Evolutionary conservation across 1,284 basidiomycete species (phyloP).

Genomic region (Xerocomus minutiporus): DNA sequence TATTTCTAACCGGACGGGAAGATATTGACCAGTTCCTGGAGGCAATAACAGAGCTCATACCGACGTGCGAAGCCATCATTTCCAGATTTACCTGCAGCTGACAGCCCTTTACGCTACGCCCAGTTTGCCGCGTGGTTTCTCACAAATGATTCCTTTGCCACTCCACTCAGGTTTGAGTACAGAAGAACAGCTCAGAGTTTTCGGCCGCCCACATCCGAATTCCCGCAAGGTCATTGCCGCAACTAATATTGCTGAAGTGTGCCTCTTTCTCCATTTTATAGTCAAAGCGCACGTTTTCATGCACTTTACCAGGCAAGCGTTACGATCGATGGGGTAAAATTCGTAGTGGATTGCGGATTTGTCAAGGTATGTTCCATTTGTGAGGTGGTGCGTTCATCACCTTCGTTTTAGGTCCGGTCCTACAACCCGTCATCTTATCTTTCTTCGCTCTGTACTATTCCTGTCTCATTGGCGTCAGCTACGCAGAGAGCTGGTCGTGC

Average conservation of each 20-base stretch:
- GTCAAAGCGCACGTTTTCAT: background rate
- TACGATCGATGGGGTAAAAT: conserved; percentile 93
- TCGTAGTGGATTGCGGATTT: conserved; percentile 93
- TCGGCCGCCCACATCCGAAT: conserved; percentile 69
- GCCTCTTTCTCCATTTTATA: conserved; percentile 8
- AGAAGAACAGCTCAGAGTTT: conserved; percentile 83
- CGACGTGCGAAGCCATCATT: conserved; percentile 48
- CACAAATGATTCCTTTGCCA: conserved; percentile 65
- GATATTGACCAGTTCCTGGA: conserved; percentile 91
- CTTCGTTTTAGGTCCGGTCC: conserved; percentile 60
- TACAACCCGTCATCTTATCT: conserved; percentile 81
- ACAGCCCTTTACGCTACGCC: background rate
- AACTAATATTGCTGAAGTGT: conserved; percentile 94
- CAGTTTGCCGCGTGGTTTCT: conserved; percentile 64
- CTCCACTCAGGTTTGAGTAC: conserved; percentile 86
- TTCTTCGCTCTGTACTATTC: conserved; percentile 75
- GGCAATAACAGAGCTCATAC: conserved; percentile 71
- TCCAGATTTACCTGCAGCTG: conserved; percentile 5
- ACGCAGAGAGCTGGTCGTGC: conserved; percentile 88
- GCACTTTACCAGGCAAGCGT: conserved; percentile 69
- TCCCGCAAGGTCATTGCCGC: conserved; percentile 88
- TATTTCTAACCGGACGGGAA: conserved; percentile 95
- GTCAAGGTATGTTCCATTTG: conserved; percentile 67
- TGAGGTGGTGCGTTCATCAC: background rate
- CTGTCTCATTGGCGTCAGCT: conserved; percentile 80